Conservation (phyloP, 768 basidiomycete genomes). For the Rhodotorula babjevae region DNA sequence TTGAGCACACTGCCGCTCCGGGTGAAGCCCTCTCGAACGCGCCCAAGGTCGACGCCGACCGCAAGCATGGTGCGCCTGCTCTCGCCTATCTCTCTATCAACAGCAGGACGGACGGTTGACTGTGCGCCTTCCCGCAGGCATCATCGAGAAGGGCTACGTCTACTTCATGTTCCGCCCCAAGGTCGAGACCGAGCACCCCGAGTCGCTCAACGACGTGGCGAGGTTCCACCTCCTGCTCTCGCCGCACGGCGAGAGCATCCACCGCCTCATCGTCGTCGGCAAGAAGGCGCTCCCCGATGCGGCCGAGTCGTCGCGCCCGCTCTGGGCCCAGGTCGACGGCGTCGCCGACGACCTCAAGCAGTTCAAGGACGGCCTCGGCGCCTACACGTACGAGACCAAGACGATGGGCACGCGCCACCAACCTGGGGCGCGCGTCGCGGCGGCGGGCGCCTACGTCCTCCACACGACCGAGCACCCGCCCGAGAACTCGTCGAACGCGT, state of each 20-base stretch:
- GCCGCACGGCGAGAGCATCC: slow-evolving; percentile 55
- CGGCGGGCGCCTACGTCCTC: slow-evolving; percentile 60
- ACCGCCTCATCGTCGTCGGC: slow-evolving; percentile 56
- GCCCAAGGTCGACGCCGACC: slow-evolving; percentile 14
- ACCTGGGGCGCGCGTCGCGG: slow-evolving; percentile 56
- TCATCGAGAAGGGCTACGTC: slow-evolving; percentile 45
- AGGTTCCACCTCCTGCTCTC: slow-evolving; percentile 61
- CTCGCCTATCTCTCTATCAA: neutral
- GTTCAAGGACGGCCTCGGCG: slow-evolving; percentile 55
- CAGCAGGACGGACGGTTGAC: neutral
- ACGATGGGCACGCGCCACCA: slow-evolving; percentile 56
- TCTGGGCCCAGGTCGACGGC: slow-evolving; percentile 53
- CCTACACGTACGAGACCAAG: slow-evolving; percentile 60
- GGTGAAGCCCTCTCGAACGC: slow-evolving; percentile 1
- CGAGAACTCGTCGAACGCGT: slow-evolving; percentile 18
- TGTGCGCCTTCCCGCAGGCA: neutral
- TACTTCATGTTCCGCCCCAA: slow-evolving; percentile 65
- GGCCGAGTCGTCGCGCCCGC: slow-evolving; percentile 49
- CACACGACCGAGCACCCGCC: slow-evolving; percentile 51
- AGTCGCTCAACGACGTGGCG: slow-evolving; percentile 58
- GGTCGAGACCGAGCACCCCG: slow-evolving; percentile 52
- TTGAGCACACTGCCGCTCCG: neutral
- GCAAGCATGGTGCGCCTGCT: slow-evolving; percentile 24
- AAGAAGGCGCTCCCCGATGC: slow-evolving; percentile 60
- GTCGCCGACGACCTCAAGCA: slow-evolving; percentile 55